Base-by-base conservation (phyloP, 2,329 filamentous ascomycete genomes). In the Pseudomassariella vexata region DNA sequence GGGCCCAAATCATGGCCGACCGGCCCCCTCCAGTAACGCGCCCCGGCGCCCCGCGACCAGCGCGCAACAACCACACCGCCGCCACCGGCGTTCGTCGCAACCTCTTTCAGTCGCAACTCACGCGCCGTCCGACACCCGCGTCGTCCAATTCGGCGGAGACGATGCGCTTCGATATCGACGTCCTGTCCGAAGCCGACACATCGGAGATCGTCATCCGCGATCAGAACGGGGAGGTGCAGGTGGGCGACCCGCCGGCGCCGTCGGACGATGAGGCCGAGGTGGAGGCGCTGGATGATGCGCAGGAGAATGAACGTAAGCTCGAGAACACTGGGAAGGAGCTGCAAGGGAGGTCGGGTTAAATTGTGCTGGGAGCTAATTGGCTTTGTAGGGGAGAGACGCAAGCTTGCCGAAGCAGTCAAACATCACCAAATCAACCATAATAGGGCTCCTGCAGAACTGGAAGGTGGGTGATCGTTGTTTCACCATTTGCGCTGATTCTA, bases 161-260 rank as follows among this genome's bases (percentile, higher is more conserved):
- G 23, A 45, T 73, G 34, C 63, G 66, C 30, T 55, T 72, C 37
- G 45, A 48, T 17, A 56, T 58, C 32, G 65, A 69, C 28, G 57
- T 61, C 11, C 49, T 62, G n/a, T 60, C 56, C 28, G n/a, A n/a
- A n/a, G n/a, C n/a, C n/a, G 56, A 69, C 17, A 49, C 56, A 2
- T 56, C 54, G 1, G 76, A 79, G 43, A 80, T 82, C 36, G 71
- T 82, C 7, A 69, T 80, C 27, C 65, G 78, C 41, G 71, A 81
- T 47, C 61, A 70, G 53, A 70, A 79, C 46, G 78, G 77, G 29
- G 76, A 81, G 42, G 68, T 79, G 35, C 69, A 78, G 50, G 56
- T 81, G n/a, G 64, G 62, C 11, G 73, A 77, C 37, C 70, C 71
- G 27, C 73, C 69, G 1, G 64, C 68, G 38, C 66, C 68, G 10